Conservation (phyloP, 2,329 filamentous ascomycete genomes). For the Leptographium radiaticola region DNA sequence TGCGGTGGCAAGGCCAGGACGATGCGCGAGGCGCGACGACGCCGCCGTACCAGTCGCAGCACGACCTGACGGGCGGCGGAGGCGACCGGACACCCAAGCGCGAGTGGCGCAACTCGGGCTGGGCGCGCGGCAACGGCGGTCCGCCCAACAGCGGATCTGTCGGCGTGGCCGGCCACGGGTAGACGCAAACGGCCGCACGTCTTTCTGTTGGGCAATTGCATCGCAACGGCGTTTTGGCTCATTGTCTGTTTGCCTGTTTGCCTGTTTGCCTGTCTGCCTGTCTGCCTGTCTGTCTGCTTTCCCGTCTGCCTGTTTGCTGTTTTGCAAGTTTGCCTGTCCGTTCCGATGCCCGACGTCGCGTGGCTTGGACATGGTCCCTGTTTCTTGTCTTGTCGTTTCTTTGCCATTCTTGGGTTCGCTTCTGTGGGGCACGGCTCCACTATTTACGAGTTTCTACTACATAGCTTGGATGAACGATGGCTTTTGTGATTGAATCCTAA, state of each 20-base stretch:
- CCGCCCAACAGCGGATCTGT: conserved; percentile 23
- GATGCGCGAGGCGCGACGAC: conserved; percentile 9
- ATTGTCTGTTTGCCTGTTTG: neutral
- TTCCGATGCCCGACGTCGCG: too few relatives aligned
- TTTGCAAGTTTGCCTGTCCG: too few relatives aligned
- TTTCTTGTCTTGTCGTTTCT: too few relatives aligned
- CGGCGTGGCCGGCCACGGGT: conserved; percentile 33
- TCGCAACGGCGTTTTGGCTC: neutral
- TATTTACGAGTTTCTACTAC: neutral
- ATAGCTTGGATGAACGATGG: conserved; percentile 1
- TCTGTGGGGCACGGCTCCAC: neutral
- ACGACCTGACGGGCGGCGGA: conserved; percentile 27
- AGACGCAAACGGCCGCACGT: conserved; percentile 3
- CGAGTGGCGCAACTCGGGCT: conserved; percentile 46
- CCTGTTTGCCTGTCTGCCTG: neutral
- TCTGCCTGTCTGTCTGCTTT: neutral
- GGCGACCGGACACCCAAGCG: conserved; percentile 29
- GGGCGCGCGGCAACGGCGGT: conserved; percentile 28
- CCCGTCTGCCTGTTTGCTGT: too few relatives aligned
- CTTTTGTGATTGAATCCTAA: neutral
- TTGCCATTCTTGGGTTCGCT: too few relatives aligned
- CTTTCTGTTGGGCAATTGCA: neutral
- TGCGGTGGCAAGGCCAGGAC: conserved; percentile 30
- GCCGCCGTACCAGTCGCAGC: conserved; percentile 25
- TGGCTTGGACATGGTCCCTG: too few relatives aligned